A percentile compares a stretch with the other conserved stretches of the same genome.
Evolutionary conservation across 2,329 filamentous ascomycete species (phyloP).

Genomic region (Rhexocercosporidium sp.): DNA sequence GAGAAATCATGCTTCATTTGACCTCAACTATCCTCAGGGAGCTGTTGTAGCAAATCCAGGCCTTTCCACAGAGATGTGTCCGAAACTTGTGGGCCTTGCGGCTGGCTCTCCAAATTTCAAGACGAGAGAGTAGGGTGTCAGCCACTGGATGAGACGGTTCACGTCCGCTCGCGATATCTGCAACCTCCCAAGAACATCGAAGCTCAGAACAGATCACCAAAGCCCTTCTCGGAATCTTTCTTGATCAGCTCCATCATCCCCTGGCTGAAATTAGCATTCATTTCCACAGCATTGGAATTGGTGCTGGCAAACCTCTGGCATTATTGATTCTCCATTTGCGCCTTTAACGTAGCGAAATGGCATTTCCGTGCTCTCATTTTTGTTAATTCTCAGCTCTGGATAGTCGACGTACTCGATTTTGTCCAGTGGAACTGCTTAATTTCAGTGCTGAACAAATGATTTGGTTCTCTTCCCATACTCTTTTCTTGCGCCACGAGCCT

Average conservation of each 20-base stretch:
- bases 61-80: too few relatives aligned
- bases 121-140: background rate
- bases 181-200: background rate
- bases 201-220: slow-evolving; percentile 78
- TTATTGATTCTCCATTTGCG: slow-evolving; percentile 77
- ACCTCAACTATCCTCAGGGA: too few relatives aligned
- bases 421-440: slow-evolving; percentile 69
- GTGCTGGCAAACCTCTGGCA: slow-evolving; percentile 75
- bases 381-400: slow-evolving; percentile 87
- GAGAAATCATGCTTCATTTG: too few relatives aligned
- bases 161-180: background rate
- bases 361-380: slow-evolving; percentile 96
- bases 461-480: slow-evolving; percentile 57
- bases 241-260: slow-evolving; percentile 95
- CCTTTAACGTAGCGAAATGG: slow-evolving; percentile 93
- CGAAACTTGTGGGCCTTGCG: too few relatives aligned
- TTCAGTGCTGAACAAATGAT: background rate
- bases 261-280: slow-evolving; percentile 44
- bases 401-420: slow-evolving; percentile 84
- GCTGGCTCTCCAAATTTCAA: background rate
- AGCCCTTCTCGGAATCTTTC: slow-evolving; percentile 90
- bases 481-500: slow-evolving; percentile 85
- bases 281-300: background rate
- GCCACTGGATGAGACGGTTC: background rate
- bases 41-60: background rate